phyloP scores from a whole-genome alignment of 441 rosid species.

The Adansonia madagascariensis region DNA sequence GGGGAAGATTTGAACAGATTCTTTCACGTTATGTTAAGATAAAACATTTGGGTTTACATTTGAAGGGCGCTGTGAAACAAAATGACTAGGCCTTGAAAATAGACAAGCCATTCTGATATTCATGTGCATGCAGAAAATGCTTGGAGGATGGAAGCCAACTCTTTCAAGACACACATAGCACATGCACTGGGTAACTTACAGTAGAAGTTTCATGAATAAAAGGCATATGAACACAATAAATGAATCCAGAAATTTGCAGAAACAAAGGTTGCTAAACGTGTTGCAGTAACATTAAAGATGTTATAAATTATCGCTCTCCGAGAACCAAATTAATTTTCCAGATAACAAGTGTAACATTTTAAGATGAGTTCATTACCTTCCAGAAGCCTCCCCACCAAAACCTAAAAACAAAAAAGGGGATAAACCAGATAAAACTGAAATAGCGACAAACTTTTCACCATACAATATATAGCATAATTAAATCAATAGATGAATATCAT shows the following conservation, averaged over 20 bases:
- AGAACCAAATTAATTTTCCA: background rate
- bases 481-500: background rate
- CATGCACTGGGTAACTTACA: conserved; percentile 10
- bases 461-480: background rate
- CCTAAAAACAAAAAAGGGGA: conserved; percentile 50
- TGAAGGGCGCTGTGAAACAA: background rate
- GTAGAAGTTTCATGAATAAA: background rate
- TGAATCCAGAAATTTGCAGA: background rate
- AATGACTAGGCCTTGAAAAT: background rate
- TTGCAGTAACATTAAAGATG: conserved; percentile 17
- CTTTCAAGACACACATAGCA: background rate
- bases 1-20: conserved; percentile 1
- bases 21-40: background rate
- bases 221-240: background rate
- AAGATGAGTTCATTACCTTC: conserved; percentile 66
- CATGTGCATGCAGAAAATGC: conserved; percentile 3
- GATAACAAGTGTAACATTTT: conserved; percentile 1
- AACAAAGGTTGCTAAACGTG: conserved; percentile 8
- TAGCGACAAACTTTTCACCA: background rate
- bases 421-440: conserved; percentile 26
- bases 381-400: conserved; percentile 99
- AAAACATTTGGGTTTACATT: background rate
- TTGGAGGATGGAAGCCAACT: background rate
- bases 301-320: background rate
- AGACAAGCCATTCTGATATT: conserved; percentile 11